Evolutionary conservation across 169 alveolate species (phyloP), one percentile per base, ranked within the genome.

Genomic region (Eimeria zaria): DNA sequence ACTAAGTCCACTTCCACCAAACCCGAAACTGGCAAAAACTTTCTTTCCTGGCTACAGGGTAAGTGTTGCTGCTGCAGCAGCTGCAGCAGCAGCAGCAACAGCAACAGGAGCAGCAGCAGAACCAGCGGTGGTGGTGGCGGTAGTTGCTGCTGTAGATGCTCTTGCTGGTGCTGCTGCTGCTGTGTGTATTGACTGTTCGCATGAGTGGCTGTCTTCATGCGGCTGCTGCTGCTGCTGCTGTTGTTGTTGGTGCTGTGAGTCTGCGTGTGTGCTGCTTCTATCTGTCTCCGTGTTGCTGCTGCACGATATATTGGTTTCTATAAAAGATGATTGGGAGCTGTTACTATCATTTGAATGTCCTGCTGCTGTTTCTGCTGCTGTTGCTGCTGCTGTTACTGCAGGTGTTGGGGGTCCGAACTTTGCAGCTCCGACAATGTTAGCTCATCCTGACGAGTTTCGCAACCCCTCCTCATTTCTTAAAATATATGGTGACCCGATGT

Each of bases 401-500:
- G 96, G 96, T 22, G 81, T 94, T 22, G 96, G 96, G 7, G 96
- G 96, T 39, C 96, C 96, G 14, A 69, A 94, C 81, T 94, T 94
- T 48, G 85, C 96, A 9, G 96, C 97, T 9, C 97, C 97, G 5
- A 62, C 96, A 24, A 89, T 95, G 95, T 74, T 95, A 64, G 97
- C 95, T 44, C 97, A 95, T 41, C 97, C 97, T 5, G 97, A 95
- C 83, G 98, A 96, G 55, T 97, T 94, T 76, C 80, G 93, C 30
- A 95, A 97, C 69, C 99, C 98, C 51, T 95, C 97, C 30, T 84
- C 95, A 53, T 98, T 97, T 92, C 96, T 97, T 60, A 98, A 97
- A 95, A 97, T 91, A 2, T 97, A 98, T 94, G 99, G 98, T 30
- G 99, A 98, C 51, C 98, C 98, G 1, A 67, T 97, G 87, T 97